Percentiles rank a stretch among this genome's conserved stretches.
phyloP scores from a whole-genome alignment of 2,329 filamentous ascomycete genomes.

The Penicillium sclerotiorum region DNA sequence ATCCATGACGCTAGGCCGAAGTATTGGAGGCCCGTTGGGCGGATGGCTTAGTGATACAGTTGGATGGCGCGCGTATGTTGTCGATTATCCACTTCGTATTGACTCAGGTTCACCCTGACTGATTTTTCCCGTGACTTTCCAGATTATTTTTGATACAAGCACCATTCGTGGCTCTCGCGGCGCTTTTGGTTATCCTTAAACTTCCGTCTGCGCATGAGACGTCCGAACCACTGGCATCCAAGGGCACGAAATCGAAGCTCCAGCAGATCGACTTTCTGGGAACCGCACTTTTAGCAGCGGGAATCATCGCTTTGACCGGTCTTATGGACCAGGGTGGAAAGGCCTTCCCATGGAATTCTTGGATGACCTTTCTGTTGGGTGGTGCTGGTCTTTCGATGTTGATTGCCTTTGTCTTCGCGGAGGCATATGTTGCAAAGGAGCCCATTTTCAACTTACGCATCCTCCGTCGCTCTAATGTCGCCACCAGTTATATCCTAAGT shows the following conservation, averaged over 20 bases:
- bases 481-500: slow-evolving; percentile 45
- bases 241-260: slow-evolving; percentile 37
- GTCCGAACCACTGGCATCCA: not conserved
- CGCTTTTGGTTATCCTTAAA: slow-evolving; percentile 45
- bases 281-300: slow-evolving; percentile 48
- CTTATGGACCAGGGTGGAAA: slow-evolving; percentile 55
- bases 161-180: slow-evolving; percentile 29
- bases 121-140: not conserved
- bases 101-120: too few species aligned
- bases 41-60: slow-evolving; percentile 64
- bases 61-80: slow-evolving; percentile 65
- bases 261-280: slow-evolving; percentile 63
- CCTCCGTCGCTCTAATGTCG: slow-evolving; percentile 34
- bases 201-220: slow-evolving; percentile 38
- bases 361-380: slow-evolving; percentile 20
- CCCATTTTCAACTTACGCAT: slow-evolving; percentile 42
- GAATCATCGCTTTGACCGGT: slow-evolving; percentile 50
- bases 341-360: slow-evolving; percentile 37
- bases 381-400: slow-evolving; percentile 17
- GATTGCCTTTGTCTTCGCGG: slow-evolving; percentile 32
- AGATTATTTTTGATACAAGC: slow-evolving; percentile 35
- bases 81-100: too few species aligned
- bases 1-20: slow-evolving; percentile 52
- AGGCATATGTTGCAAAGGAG: slow-evolving; percentile 34
- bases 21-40: slow-evolving; percentile 58